Evolutionary conservation across 2,329 filamentous ascomycete genomes (phyloP).

Genomic region (Paradendryphiella salina): DNA sequence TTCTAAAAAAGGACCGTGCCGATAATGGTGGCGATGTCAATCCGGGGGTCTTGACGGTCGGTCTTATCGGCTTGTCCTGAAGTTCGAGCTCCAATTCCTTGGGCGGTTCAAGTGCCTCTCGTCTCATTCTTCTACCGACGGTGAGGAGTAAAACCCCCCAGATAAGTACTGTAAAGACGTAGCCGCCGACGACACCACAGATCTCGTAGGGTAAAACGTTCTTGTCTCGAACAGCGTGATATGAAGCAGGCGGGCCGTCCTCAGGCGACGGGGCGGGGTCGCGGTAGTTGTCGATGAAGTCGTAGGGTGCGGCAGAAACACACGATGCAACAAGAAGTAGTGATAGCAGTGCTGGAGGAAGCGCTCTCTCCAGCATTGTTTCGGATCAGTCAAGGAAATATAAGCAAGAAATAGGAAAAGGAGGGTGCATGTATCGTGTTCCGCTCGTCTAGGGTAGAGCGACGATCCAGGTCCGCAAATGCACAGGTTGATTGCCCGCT

Average conservation of each 20-base stretch:
- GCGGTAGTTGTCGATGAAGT: constrained; percentile 34
- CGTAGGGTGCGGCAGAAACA: constrained; percentile 31
- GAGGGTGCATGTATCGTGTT: constrained; percentile 13
- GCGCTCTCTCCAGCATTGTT: constrained; percentile 36
- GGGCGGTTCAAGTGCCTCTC: constrained; percentile 56
- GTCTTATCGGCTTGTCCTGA: constrained; percentile 50
- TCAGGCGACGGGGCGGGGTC: constrained; percentile 33
- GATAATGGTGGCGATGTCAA: constrained; percentile 32
- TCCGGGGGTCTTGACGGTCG: constrained; percentile 33
- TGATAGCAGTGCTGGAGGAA: constrained; percentile 33
- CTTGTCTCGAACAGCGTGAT: constrained; percentile 38
- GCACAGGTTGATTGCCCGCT: constrained; percentile 15
- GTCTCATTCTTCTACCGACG: constrained; percentile 50
- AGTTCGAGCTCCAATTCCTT: constrained; percentile 60
- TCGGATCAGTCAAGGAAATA: constrained; percentile 6
- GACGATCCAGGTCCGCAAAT: constrained; percentile 20
- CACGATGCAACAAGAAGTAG: constrained; percentile 32
- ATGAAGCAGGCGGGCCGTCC: constrained; percentile 37
- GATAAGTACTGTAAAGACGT: constrained; percentile 75
- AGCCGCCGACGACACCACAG: constrained; percentile 79
- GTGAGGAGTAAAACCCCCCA: constrained; percentile 65
- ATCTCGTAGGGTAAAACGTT: constrained; percentile 77
- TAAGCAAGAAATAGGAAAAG: constrained; percentile 10
- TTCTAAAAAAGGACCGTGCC: constrained; percentile 41
- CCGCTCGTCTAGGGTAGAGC: constrained; percentile 9